phyloP scores from a whole-genome alignment of 805 yeast genomes.

The Pichia membranifaciens region DNA sequence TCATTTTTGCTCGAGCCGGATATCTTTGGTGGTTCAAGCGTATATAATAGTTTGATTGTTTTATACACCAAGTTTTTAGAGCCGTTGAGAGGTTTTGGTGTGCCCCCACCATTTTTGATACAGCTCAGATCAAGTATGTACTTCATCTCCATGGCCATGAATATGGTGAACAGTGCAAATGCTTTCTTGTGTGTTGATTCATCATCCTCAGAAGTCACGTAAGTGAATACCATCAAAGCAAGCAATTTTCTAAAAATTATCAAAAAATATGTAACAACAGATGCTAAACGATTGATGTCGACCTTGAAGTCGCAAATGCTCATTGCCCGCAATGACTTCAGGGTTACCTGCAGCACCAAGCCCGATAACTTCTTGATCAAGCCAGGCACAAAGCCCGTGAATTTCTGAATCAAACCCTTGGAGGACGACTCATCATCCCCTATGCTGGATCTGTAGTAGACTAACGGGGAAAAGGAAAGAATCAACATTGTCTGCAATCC shows the following conservation, averaged over 20 bases:
- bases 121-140: conserved; percentile 19
- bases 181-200: conserved; percentile 25
- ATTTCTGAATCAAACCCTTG: conserved; percentile 17
- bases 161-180: conserved; percentile 21
- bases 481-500: conserved; percentile 21
- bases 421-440: neutral
- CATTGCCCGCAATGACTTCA: conserved; percentile 2
- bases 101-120: too few relatives aligned
- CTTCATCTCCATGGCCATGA: conserved; percentile 24
- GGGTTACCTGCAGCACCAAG: conserved; percentile 10
- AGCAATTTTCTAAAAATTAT: conserved; percentile 25
- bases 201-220: conserved; percentile 26
- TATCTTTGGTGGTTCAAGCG: too few relatives aligned
- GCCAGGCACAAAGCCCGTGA: conserved; percentile 21
- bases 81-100: too few relatives aligned
- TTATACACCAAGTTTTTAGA: too few relatives aligned
- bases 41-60: too few relatives aligned
- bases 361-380: conserved; percentile 22
- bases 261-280: conserved; percentile 22
- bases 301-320: neutral
- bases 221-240: conserved; percentile 26
- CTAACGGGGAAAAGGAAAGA: conserved; percentile 19
- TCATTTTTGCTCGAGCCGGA: too few relatives aligned
- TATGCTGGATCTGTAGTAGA: conserved; percentile 19
- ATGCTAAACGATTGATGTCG: conserved; percentile 8